Conservation (phyloP, 2,329 filamentous ascomycete species). For the Fusarium penzigii region DNA sequence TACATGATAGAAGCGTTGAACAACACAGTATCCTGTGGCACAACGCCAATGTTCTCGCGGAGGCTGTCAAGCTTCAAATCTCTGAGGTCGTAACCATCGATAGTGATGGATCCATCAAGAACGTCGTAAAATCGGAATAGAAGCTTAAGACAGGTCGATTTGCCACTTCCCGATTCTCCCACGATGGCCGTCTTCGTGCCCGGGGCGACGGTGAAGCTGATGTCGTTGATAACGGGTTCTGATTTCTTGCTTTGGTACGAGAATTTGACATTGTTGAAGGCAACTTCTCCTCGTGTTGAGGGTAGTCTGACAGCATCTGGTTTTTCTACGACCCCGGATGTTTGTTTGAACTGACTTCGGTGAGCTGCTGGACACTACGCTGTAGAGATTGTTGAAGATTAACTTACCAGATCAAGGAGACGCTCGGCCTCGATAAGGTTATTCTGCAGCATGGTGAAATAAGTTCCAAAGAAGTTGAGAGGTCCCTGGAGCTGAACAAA, state of each 20-base stretch:
- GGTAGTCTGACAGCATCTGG: constrained; percentile 38
- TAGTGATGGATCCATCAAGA: constrained; percentile 44
- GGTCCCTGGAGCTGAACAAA: constrained; percentile 63
- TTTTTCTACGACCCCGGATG: constrained; percentile 44
- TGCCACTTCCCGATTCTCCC: constrained; percentile 48
- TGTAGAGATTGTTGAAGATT: rapidly evolving
- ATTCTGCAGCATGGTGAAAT: constrained; percentile 48
- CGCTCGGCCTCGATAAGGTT: constrained; percentile 49
- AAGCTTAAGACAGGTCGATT: constrained; percentile 51
- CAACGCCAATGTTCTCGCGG: constrained; percentile 44
- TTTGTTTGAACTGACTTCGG: constrained; percentile 42
- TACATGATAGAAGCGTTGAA: constrained; percentile 59
- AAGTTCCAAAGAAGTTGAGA: constrained; percentile 60
- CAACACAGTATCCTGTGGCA: constrained; percentile 46
- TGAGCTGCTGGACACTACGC: constrained; percentile 10
- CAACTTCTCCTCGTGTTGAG: constrained; percentile 38
- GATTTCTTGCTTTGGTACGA: constrained; percentile 42
- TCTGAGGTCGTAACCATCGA: constrained; percentile 47
- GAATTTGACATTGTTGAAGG: constrained; percentile 45
- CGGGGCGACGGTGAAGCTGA: constrained; percentile 44
- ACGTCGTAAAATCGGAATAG: constrained; percentile 55
- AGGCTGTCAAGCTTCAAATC: constrained; percentile 43
- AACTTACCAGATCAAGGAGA: constrained; percentile 43
- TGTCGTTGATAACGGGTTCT: constrained; percentile 39
- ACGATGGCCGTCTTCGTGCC: constrained; percentile 49